phyloP scores from a whole-genome alignment of 2,329 filamentous ascomycete genomes.

The Aspergillus fischeri region DNA sequence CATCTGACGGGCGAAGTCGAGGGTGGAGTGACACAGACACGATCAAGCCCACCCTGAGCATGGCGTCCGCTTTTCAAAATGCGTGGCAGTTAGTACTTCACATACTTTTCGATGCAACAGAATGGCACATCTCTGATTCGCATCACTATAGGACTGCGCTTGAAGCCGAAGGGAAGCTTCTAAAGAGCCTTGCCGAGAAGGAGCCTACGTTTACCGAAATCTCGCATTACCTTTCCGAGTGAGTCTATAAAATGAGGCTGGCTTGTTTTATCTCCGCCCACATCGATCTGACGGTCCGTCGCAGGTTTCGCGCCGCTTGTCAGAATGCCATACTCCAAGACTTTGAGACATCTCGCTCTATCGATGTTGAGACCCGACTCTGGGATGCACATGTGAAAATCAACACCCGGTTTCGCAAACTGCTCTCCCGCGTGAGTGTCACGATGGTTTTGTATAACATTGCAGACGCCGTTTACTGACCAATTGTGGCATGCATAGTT shows the following conservation, averaged over 20 bases:
- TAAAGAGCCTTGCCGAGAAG: constrained; percentile 46
- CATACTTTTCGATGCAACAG: neutral
- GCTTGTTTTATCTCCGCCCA: neutral
- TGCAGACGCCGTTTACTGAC: neutral
- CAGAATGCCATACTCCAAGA: constrained; percentile 70
- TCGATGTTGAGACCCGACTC: constrained; percentile 66
- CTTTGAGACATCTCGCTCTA: constrained; percentile 42
- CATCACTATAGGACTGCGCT: constrained; percentile 30
- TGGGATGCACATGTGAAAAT: constrained; percentile 77
- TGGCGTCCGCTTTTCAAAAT: constrained; percentile 47
- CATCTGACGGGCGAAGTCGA: constrained; percentile 55
- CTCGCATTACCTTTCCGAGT: constrained; percentile 42
- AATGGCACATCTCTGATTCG: constrained; percentile 15
- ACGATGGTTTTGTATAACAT: constrained; percentile 8
- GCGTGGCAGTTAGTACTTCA: constrained; percentile 48
- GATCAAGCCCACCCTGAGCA: constrained; percentile 23
- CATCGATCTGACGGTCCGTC: constrained; percentile 3
- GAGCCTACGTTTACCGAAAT: constrained; percentile 49
- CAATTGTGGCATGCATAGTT: constrained; percentile 32
- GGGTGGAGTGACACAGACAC: constrained; percentile 45
- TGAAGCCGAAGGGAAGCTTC: constrained; percentile 48
- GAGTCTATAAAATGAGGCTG: constrained; percentile 13
- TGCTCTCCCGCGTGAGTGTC: constrained; percentile 52
- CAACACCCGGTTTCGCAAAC: constrained; percentile 72
- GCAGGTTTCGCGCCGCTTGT: constrained; percentile 66